These are phyloP conservation scores for Heritiera fomes DNA, from an alignment of 345 rosid species.

Conservation along the genomic window DNA sequence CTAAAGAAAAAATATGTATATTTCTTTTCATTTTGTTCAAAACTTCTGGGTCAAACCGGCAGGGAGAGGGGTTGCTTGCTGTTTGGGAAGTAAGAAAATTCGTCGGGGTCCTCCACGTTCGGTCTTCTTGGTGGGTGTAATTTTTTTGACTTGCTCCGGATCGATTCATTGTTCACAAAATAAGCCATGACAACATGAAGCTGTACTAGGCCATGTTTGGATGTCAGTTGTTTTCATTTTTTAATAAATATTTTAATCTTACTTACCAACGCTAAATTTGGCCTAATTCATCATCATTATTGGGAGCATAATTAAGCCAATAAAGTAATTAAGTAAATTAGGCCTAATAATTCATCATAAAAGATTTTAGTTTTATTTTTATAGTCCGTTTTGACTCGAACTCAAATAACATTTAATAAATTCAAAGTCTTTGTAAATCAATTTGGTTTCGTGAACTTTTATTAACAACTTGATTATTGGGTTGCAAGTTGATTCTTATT, in stretches of 20 bases:
- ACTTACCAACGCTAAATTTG: not conserved
- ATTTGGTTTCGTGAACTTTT: not conserved
- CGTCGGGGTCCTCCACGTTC: not conserved
- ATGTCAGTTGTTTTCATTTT: not conserved
- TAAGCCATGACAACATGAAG: not conserved
- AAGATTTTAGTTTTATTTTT: not conserved
- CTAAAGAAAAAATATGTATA: not conserved
- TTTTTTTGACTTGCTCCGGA: not conserved
- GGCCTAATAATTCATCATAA: not conserved
- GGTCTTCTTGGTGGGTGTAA: not conserved
- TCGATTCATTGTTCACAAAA: not conserved
- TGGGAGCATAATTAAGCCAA: no score
- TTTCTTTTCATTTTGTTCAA: not conserved
- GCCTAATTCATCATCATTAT: not conserved
- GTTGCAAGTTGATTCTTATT: not conserved
- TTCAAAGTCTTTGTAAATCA: not conserved
- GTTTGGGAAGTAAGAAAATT: not conserved
- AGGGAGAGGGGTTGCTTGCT: not conserved
- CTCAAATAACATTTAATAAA: no score
- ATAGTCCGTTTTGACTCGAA: not conserved
- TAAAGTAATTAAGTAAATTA: not conserved
- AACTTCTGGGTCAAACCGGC: not conserved
- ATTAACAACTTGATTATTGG: not conserved
- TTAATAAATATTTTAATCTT: not conserved
- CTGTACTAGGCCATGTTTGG: not conserved